Conservation (phyloP, 164 flowering plant genomes). For the Magnolia changhungtana region DNA sequence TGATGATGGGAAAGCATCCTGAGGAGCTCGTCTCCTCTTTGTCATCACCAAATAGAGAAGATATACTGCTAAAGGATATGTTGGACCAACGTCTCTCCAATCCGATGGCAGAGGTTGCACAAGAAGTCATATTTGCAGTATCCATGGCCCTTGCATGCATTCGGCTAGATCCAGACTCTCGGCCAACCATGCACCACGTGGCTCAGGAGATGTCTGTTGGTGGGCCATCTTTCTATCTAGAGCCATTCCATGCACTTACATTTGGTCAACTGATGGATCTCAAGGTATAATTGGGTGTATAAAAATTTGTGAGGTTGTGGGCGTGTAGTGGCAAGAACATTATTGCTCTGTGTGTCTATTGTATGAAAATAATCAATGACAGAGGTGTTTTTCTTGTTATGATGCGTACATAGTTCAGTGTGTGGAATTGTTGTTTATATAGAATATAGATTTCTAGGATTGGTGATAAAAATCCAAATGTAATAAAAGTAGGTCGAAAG, state of each 20-base stretch:
- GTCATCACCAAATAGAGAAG: slow-evolving; percentile 7
- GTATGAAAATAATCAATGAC: too few species aligned
- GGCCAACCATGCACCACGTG: slow-evolving; percentile 57
- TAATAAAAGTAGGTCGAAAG: too few species aligned
- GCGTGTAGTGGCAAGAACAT: too few species aligned
- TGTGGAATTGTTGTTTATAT: too few species aligned
- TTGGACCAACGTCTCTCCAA: slow-evolving; percentile 50
- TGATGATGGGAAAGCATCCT: slow-evolving; percentile 71
- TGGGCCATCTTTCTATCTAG: slow-evolving; percentile 9
- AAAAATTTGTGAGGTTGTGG: too few species aligned
- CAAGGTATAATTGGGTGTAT: background rate
- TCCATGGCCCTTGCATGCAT: slow-evolving; percentile 51
- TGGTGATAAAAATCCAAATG: too few species aligned
- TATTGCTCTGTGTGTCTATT: too few species aligned
- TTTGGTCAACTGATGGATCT: slow-evolving; percentile 18
- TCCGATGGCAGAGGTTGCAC: slow-evolving; percentile 46
- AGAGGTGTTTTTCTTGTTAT: too few species aligned
- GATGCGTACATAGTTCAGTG: too few species aligned
- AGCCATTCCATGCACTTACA: slow-evolving; percentile 22
- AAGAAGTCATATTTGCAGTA: slow-evolving; percentile 39
- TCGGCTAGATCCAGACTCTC: slow-evolving; percentile 33
- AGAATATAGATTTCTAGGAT: too few species aligned
- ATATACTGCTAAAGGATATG: slow-evolving; percentile 34
- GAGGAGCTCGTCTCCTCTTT: slow-evolving; percentile 43
- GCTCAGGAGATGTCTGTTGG: slow-evolving; percentile 43